A percentile compares a stretch with the other conserved stretches of the same genome.
phyloP scores from a whole-genome alignment of 768 basidiomycete genomes.

The Rubroboletus pulcherrimus region DNA sequence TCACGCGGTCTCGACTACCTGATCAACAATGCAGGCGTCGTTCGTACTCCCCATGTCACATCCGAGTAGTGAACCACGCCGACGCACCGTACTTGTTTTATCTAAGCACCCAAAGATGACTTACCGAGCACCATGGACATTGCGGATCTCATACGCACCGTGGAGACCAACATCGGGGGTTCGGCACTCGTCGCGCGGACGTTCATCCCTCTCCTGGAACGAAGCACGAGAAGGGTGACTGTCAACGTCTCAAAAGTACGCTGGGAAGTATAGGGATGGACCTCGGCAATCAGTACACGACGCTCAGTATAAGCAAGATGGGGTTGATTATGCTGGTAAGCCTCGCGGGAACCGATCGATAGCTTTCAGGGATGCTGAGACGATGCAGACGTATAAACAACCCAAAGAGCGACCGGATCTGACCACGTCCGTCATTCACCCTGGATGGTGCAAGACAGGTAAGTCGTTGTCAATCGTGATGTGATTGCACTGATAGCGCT shows the following conservation, averaged over 20 bases:
- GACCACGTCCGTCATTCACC: constrained; percentile 29
- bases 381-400: constrained; percentile 34
- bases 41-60: constrained; percentile 12
- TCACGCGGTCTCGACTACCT: constrained; percentile 32
- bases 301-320: constrained; percentile 31
- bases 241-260: constrained; percentile 32
- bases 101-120: constrained; percentile 24
- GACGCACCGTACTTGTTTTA: neutral
- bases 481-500: neutral
- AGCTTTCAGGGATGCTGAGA: neutral
- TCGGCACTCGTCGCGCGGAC: constrained; percentile 32
- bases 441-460: constrained; percentile 38
- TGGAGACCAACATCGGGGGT: constrained; percentile 32
- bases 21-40: constrained; percentile 34
- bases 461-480: neutral
- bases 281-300: constrained; percentile 24
- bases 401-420: constrained; percentile 30
- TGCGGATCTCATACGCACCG: constrained; percentile 15
- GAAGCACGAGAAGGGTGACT: constrained; percentile 28
- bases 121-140: constrained; percentile 22
- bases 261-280: constrained; percentile 34
- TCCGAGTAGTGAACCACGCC: neutral
- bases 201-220: constrained; percentile 33
- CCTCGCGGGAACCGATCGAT: constrained; percentile 24
- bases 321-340: constrained; percentile 30